A percentile compares a stretch with the other conserved stretches of the same genome.
Evolutionary conservation across 305 asterid species (phyloP).

Genomic region (Nicotiana rustica): DNA sequence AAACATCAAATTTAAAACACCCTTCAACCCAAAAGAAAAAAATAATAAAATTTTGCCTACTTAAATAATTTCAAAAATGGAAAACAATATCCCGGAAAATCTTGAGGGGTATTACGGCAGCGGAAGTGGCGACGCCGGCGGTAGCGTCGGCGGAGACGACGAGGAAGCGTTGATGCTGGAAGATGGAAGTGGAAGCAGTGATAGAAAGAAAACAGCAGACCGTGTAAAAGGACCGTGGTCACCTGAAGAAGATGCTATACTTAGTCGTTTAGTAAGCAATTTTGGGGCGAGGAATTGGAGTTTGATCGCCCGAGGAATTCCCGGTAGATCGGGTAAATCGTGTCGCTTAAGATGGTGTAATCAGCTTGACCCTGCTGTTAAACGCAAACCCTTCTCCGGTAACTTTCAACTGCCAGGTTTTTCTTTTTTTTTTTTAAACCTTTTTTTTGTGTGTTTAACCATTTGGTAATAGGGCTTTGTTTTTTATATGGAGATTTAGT

Average conservation of each 20-base stretch:
- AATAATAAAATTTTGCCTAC: neutral
- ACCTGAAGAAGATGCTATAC: constrained; percentile 79
- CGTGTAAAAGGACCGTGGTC: constrained; percentile 96
- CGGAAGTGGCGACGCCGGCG: constrained; percentile 32
- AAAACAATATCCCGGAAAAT: constrained; percentile 27
- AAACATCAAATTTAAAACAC: neutral
- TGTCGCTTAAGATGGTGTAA: constrained; percentile 94
- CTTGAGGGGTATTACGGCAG: constrained; percentile 25
- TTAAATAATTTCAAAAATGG: neutral
- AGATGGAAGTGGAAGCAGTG: constrained; percentile 50
- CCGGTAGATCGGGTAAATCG: constrained; percentile 89
- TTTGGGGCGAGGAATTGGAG: constrained; percentile 92
- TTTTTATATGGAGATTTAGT: neutral
- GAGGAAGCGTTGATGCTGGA: constrained; percentile 47
- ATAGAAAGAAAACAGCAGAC: constrained; percentile 54
- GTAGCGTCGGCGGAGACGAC: constrained; percentile 44
- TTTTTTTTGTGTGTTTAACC: neutral
- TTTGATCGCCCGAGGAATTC: constrained; percentile 80
- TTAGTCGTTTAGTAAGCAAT: constrained; percentile 67
- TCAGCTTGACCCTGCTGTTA: constrained; percentile 85
- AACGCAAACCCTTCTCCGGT: constrained; percentile 85
- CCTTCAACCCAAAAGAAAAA: neutral
- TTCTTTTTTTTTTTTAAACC: no score
- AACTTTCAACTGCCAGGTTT: constrained; percentile 27
- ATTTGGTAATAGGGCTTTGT: constrained; percentile 11